Evolutionary conservation across 2,329 filamentous ascomycete species (phyloP).

Genomic region (Graphilbum ipis-grandicollis): DNA sequence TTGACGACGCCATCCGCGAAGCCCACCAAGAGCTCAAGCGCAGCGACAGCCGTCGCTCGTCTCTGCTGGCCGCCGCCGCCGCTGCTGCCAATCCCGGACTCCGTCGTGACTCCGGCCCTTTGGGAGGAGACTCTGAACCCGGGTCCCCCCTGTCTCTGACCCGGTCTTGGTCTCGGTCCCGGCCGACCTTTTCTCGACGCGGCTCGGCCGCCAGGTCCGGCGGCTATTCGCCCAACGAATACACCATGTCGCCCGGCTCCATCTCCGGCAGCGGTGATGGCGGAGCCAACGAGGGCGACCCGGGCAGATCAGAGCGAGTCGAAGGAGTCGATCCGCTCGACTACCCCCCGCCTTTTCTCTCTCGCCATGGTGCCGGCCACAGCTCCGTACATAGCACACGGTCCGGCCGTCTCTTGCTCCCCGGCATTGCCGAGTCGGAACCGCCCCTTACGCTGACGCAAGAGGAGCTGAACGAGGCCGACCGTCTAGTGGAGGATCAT

Average conservation of each 20-base stretch:
- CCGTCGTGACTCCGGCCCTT: too few relatives aligned
- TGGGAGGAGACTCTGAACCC: too few relatives aligned
- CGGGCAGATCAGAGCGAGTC: too few relatives aligned
- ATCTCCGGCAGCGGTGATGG: conserved; percentile 19
- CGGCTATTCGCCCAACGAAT: conserved; percentile 52
- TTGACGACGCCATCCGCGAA: conserved; percentile 61
- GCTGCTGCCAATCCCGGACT: too few relatives aligned
- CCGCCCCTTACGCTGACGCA: conserved; percentile 29
- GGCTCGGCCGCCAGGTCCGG: conserved; percentile 48
- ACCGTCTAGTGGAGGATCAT: conserved; percentile 18
- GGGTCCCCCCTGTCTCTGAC: too few relatives aligned
- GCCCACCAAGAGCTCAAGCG: conserved; percentile 55
- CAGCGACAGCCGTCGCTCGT: conserved; percentile 49
- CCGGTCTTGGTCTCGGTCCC: too few relatives aligned
- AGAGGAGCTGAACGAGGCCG: conserved; percentile 35
- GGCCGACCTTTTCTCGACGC: conserved; percentile 13
- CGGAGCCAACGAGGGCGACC: too few relatives aligned
- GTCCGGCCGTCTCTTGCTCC: conserved; percentile 32
- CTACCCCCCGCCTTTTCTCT: conserved; percentile 20
- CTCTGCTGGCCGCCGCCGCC: conserved; percentile 42
- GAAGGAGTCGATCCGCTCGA: too few relatives aligned
- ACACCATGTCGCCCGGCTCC: conserved; percentile 49
- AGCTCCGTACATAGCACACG: conserved; percentile 31
- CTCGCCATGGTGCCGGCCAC: conserved; percentile 37
- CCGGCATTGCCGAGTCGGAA: conserved; percentile 40